Percentiles rank a stretch among this genome's conserved stretches.
Evolutionary conservation across 139 green algal species (phyloP).

Genomic region (Diplosphaera chodatii): DNA sequence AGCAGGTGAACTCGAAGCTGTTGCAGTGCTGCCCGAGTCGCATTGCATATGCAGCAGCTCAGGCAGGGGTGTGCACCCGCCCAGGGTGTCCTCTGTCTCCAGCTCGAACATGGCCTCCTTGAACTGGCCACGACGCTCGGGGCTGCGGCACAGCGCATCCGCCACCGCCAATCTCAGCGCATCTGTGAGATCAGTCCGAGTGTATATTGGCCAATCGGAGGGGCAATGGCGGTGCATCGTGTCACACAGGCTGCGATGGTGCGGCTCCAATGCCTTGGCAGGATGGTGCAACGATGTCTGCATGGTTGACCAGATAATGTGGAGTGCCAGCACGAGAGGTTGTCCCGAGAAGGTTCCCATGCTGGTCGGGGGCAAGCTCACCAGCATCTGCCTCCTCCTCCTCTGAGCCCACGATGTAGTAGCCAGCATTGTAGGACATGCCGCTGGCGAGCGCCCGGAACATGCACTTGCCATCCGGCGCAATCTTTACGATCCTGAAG

Average conservation of each 20-base stretch:
- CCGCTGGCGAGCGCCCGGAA: constrained; percentile 53
- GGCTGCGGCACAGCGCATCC: constrained; percentile 47
- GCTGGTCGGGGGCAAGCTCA: too few relatives aligned
- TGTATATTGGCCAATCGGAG: too few relatives aligned
- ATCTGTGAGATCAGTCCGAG: constrained; percentile 22
- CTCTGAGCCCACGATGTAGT: constrained; percentile 23
- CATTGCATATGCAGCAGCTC: too few relatives aligned
- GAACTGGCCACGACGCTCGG: constrained; percentile 39
- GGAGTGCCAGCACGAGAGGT: too few relatives aligned
- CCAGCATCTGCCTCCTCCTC: constrained; percentile 24
- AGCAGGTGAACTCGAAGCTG: too few relatives aligned
- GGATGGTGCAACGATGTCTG: too few relatives aligned
- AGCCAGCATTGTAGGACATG: constrained; percentile 41
- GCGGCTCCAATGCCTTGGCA: too few relatives aligned
- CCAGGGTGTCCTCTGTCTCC: constrained; percentile 34
- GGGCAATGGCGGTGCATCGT: too few relatives aligned
- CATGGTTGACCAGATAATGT: too few relatives aligned
- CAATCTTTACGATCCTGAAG: constrained; percentile 28
- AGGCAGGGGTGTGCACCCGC: constrained; percentile 13
- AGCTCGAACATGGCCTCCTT: constrained; percentile 28
- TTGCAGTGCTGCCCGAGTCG: too few relatives aligned
- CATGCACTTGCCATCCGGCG: constrained; percentile 57
- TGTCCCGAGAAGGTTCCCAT: too few relatives aligned
- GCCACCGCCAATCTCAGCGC: constrained; percentile 47
- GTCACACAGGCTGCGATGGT: too few relatives aligned